A percentile compares a stretch with the other conserved stretches of the same genome.
Conservation (phyloP, 2,329 filamentous ascomycete genomes). For the Anisogramma anomala region DNA sequence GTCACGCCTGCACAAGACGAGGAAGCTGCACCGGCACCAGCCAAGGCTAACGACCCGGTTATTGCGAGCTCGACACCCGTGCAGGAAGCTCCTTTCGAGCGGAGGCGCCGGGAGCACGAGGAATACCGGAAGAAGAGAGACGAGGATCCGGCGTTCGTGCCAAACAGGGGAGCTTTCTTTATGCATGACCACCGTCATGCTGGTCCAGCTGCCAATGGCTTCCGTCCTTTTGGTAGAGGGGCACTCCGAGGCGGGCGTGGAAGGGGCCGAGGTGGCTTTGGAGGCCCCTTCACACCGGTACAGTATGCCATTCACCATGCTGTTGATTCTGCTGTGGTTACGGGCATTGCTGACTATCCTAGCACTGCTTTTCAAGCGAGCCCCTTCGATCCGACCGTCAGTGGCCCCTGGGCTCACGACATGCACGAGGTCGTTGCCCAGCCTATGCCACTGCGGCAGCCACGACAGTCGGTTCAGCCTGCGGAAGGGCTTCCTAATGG, state of each 20-base stretch:
- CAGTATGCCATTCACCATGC: slow-evolving; percentile 40
- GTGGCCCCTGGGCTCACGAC: slow-evolving; percentile 81
- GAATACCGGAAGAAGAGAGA: slow-evolving; percentile 82
- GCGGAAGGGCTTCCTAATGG: slow-evolving; percentile 43
- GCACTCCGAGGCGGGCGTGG: slow-evolving; percentile 43
- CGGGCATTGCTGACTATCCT: slow-evolving; percentile 2
- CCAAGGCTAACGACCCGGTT: slow-evolving; percentile 36
- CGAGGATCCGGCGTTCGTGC: slow-evolving; percentile 84
- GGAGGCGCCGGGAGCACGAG: slow-evolving; percentile 74
- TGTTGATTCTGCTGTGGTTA: background rate
- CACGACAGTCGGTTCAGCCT: slow-evolving; percentile 30
- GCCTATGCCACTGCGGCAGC: slow-evolving; percentile 28
- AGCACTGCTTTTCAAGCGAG: slow-evolving; percentile 32
- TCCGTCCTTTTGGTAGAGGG: slow-evolving; percentile 56
- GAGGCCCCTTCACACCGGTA: slow-evolving; percentile 46
- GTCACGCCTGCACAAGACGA: slow-evolving; percentile 33
- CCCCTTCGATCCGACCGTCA: slow-evolving; percentile 52
- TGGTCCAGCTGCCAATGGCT: slow-evolving; percentile 65
- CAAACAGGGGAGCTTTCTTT: slow-evolving; percentile 89
- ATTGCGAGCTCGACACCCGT: slow-evolving; percentile 43
- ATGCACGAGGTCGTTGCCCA: slow-evolving; percentile 66
- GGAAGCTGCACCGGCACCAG: slow-evolving; percentile 28
- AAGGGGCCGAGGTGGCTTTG: slow-evolving; percentile 40
- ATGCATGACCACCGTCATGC: slow-evolving; percentile 87
- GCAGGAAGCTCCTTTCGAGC: slow-evolving; percentile 52